Percentiles rank a stretch among this genome's conserved stretches.
Evolutionary conservation across 73 alveolate genomes (phyloP).

Genomic region (Blepharisma stoltei): DNA sequence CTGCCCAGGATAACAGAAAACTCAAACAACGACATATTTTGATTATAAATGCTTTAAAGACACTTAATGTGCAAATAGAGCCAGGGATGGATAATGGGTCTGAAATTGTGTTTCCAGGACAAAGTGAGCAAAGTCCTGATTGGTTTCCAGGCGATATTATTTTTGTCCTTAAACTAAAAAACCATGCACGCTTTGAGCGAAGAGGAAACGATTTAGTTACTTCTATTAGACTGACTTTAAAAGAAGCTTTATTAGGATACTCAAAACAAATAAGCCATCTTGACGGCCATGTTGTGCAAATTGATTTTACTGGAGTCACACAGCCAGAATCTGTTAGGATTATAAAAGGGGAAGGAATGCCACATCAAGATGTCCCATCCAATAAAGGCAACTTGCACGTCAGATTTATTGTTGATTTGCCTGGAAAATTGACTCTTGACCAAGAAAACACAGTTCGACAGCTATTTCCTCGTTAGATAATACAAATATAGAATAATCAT

Average conservation of each 20-base stretch:
- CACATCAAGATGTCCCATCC: constrained; percentile 81
- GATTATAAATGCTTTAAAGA: constrained; percentile 68
- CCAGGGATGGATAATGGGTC: constrained; percentile 92
- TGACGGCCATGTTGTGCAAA: constrained; percentile 88
- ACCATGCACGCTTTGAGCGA: constrained; percentile 83
- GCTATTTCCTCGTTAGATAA: constrained; percentile 49
- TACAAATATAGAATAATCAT: too few species aligned
- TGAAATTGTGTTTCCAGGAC: constrained; percentile 83
- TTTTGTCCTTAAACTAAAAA: constrained; percentile 59
- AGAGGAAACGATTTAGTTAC: constrained; percentile 76
- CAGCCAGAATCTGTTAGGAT: constrained; percentile 84
- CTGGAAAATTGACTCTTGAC: constrained; percentile 63
- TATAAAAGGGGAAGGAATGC: constrained; percentile 97
- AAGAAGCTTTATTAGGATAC: constrained; percentile 95
- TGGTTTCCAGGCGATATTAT: constrained; percentile 94
- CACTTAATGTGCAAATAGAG: constrained; percentile 72
- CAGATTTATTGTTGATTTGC: constrained; percentile 80
- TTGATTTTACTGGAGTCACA: constrained; percentile 77
- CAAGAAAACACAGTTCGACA: constrained; percentile 69
- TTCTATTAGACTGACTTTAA: constrained; percentile 70
- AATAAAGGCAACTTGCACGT: constrained; percentile 88
- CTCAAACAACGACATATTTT: too few species aligned
- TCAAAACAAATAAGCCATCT: constrained; percentile 87
- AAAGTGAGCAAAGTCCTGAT: constrained; percentile 91
- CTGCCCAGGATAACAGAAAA: too few species aligned